These are phyloP conservation scores for Triangularia verruculosa DNA, from an alignment of 2,329 filamentous ascomycete genomes.

Conservation along the genomic window DNA sequence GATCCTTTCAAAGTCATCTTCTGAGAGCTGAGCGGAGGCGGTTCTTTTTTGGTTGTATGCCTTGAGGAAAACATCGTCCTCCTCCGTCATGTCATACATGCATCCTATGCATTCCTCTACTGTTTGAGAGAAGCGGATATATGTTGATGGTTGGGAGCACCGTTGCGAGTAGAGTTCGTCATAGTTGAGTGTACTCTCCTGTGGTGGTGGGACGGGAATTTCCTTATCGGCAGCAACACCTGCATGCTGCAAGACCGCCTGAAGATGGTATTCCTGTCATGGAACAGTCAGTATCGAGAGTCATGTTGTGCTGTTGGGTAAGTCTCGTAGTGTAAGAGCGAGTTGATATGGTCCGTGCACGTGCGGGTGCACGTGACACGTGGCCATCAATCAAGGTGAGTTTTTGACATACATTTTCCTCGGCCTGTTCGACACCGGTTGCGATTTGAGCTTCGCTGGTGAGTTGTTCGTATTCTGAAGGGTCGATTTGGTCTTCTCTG, in stretches of 20 bases:
- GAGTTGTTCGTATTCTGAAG: conserved; percentile 80
- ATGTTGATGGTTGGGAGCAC: conserved; percentile 83
- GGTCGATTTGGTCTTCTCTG: conserved; percentile 86
- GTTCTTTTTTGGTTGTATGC: conserved; percentile 76
- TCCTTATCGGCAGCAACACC: conserved; percentile 57
- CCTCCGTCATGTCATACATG: conserved; percentile 90
- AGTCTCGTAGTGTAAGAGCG: neutral
- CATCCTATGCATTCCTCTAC: conserved; percentile 92
- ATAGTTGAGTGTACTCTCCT: conserved; percentile 72
- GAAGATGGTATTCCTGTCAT: conserved; percentile 86
- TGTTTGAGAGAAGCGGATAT: conserved; percentile 96
- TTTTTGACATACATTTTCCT: conserved; percentile 82
- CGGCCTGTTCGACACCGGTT: conserved; percentile 93
- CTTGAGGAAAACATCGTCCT: conserved; percentile 83
- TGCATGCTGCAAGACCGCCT: conserved; percentile 66
- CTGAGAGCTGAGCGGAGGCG: conserved; percentile 64
- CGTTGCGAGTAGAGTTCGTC: conserved; percentile 77
- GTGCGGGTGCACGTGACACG: conserved; percentile 48
- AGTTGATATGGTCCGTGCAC: conserved; percentile 34
- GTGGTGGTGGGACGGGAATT: conserved; percentile 63
- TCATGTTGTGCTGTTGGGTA: neutral
- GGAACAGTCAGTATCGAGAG: conserved; percentile 32
- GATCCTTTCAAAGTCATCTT: conserved; percentile 89
- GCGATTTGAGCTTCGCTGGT: conserved; percentile 82
- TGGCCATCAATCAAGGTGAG: conserved; percentile 27